A percentile compares a stretch with the other conserved stretches of the same genome.
These are phyloP conservation scores for Metschnikowia reukaufii DNA, from an alignment of 805 yeast genomes.

Conservation along the genomic window DNA sequence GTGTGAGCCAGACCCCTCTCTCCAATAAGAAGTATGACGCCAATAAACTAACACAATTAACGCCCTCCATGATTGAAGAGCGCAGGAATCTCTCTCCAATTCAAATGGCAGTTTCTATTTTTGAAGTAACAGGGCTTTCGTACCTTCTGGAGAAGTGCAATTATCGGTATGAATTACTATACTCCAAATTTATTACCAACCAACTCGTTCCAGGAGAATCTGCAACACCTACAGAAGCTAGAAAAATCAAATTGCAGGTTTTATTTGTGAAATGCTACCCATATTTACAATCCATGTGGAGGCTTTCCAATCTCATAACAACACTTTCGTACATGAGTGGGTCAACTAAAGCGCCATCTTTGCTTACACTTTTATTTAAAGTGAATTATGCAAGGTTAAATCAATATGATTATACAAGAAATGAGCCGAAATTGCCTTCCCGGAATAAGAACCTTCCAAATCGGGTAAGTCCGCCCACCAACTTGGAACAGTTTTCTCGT, in stretches of 20 bases:
- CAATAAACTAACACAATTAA: slow-evolving; percentile 36
- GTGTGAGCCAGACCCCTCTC: slow-evolving; percentile 46
- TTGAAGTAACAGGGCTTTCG: slow-evolving; percentile 63
- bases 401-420: slow-evolving; percentile 47
- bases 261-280: slow-evolving; percentile 66
- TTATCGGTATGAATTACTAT: slow-evolving; percentile 57
- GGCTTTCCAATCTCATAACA: slow-evolving; percentile 53
- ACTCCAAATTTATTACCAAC: slow-evolving; percentile 57
- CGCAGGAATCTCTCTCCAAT: slow-evolving; percentile 49
- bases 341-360: slow-evolving; percentile 57
- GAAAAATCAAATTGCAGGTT: slow-evolving; percentile 30
- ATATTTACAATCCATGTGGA: slow-evolving; percentile 44
- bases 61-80: slow-evolving; percentile 46
- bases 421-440: slow-evolving; percentile 24
- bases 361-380: slow-evolving; percentile 59
- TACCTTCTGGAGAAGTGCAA: slow-evolving; percentile 71
- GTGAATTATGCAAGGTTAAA: slow-evolving; percentile 66
- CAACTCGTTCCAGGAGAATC: slow-evolving; percentile 32
- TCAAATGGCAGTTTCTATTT: slow-evolving; percentile 57
- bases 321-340: slow-evolving; percentile 70
- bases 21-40: slow-evolving; percentile 29
- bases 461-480: slow-evolving; percentile 43
- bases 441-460: slow-evolving; percentile 18
- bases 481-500: slow-evolving; percentile 33
- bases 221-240: slow-evolving; percentile 24